Percentiles rank a stretch among this genome's conserved stretches.
These are phyloP conservation scores for Asterochloris erici DNA, from an alignment of 139 green algal species.

Conservation along the genomic window DNA sequence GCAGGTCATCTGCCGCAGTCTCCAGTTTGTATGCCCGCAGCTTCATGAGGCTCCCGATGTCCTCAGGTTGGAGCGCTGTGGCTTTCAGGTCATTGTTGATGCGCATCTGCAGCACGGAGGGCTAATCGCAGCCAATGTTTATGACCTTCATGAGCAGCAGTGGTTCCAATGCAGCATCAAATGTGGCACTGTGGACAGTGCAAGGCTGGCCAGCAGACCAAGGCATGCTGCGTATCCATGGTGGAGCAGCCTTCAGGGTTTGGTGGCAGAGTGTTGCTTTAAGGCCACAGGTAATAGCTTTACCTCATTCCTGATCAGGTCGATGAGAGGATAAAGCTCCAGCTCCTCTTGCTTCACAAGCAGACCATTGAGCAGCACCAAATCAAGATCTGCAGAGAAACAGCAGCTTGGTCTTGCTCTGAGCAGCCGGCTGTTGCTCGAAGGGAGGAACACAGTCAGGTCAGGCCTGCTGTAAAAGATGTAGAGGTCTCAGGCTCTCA, in stretches of 20 bases:
- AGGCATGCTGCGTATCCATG: too few species aligned
- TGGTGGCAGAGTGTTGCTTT: too few species aligned
- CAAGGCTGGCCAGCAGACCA: background rate
- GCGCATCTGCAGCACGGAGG: slow-evolving; percentile 35
- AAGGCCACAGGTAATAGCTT: too few species aligned
- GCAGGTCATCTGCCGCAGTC: background rate
- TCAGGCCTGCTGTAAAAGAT: too few species aligned
- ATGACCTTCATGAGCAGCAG: background rate
- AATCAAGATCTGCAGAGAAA: slow-evolving; percentile 33
- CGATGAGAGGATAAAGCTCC: slow-evolving; percentile 59
- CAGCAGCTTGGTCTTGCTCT: background rate
- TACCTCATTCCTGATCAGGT: slow-evolving; percentile 44
- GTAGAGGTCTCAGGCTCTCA: too few species aligned
- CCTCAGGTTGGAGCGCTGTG: slow-evolving; percentile 32
- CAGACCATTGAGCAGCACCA: slow-evolving; percentile 79
- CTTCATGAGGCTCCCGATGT: slow-evolving; percentile 14
- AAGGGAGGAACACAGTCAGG: too few species aligned
- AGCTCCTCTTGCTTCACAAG: slow-evolving; percentile 54
- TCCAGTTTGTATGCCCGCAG: background rate
- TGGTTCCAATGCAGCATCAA: background rate
- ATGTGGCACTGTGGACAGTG: background rate
- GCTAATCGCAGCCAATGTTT: background rate
- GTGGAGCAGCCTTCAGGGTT: too few species aligned
- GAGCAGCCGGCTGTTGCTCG: too few species aligned
- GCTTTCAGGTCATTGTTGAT: slow-evolving; percentile 42